A percentile compares a stretch with the other conserved stretches of the same genome.
Conservation (phyloP, 2,329 filamentous ascomycete genomes). For the Penicillium decumbens region DNA sequence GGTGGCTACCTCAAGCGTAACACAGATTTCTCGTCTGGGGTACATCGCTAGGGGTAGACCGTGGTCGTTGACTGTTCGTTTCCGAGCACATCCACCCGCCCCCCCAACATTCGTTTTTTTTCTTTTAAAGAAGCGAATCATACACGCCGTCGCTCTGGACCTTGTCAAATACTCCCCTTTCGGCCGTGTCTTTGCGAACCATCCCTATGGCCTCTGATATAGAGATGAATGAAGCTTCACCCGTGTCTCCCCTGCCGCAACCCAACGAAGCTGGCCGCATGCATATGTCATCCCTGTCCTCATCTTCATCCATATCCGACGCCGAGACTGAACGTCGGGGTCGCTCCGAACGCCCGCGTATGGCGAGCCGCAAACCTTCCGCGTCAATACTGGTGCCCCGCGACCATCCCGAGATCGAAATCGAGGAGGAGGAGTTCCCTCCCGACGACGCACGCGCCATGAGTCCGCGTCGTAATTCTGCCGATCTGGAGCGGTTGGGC, state of each 20-base stretch:
- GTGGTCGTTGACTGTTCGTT: constrained; percentile 20
- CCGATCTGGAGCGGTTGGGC: constrained; percentile 82
- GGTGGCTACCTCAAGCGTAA: constrained; percentile 38
- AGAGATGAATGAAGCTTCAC: constrained; percentile 36
- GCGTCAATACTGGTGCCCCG: constrained; percentile 77
- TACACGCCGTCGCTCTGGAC: constrained; percentile 20
- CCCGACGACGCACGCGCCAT: constrained; percentile 88
- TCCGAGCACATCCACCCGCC: constrained; percentile 2
- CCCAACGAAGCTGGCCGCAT: constrained; percentile 38
- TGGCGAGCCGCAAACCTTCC: constrained; percentile 71
- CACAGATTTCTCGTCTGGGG: constrained; percentile 36
- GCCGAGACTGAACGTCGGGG: constrained; percentile 42
- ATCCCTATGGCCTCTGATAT: constrained; percentile 34
- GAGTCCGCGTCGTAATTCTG: constrained; percentile 86
- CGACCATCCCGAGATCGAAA: constrained; percentile 68
- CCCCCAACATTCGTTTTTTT: background rate
- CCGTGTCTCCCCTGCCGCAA: constrained; percentile 39
- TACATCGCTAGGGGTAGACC: constrained; percentile 38
- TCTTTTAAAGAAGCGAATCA: background rate
- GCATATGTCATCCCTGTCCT: constrained; percentile 41
- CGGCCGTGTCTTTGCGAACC: constrained; percentile 17
- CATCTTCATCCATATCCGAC: constrained; percentile 48
- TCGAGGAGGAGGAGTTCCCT: constrained; percentile 69
- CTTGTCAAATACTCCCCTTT: constrained; percentile 14
- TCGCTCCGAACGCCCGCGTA: constrained; percentile 57